phyloP scores from a whole-genome alignment of 495 filamentous ascomycete genomes.

The Penicillium canescens region DNA sequence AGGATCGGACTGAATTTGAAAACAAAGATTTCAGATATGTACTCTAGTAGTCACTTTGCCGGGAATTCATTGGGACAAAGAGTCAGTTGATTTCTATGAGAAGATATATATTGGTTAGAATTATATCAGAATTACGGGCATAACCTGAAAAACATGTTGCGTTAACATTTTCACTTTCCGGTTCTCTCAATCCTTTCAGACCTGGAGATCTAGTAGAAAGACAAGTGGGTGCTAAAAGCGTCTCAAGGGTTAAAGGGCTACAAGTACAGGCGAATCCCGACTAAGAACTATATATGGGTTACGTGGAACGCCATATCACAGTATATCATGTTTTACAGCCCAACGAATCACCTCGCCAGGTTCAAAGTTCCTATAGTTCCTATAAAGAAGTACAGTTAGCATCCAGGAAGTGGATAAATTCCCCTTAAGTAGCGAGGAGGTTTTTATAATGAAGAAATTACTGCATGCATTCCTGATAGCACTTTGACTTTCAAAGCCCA shows the following conservation, averaged over 20 bases:
- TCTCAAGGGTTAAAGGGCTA: background rate
- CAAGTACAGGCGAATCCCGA: background rate
- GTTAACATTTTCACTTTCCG: background rate
- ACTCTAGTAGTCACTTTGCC: background rate
- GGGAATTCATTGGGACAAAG: background rate
- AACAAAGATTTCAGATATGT: slow-evolving; percentile 14
- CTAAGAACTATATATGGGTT: background rate
- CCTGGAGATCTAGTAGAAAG: background rate
- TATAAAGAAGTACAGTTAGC: background rate
- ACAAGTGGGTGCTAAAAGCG: background rate
- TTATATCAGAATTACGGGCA: background rate
- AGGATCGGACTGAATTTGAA: slow-evolving; percentile 5
- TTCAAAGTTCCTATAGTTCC: background rate
- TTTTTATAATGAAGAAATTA: background rate
- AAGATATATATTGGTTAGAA: background rate
- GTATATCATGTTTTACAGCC: background rate
- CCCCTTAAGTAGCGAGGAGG: background rate
- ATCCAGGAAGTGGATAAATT: background rate
- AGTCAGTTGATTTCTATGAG: background rate
- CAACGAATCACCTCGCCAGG: background rate
- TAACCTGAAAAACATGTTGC: background rate
- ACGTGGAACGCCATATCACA: background rate
- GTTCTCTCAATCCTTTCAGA: background rate
- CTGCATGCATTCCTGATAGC: background rate
- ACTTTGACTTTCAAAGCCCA: background rate